A percentile compares a stretch with the other conserved stretches of the same genome.
Conservation (phyloP, 371 early-diverging fungal genomes). For the Globomyces sp. region DNA sequence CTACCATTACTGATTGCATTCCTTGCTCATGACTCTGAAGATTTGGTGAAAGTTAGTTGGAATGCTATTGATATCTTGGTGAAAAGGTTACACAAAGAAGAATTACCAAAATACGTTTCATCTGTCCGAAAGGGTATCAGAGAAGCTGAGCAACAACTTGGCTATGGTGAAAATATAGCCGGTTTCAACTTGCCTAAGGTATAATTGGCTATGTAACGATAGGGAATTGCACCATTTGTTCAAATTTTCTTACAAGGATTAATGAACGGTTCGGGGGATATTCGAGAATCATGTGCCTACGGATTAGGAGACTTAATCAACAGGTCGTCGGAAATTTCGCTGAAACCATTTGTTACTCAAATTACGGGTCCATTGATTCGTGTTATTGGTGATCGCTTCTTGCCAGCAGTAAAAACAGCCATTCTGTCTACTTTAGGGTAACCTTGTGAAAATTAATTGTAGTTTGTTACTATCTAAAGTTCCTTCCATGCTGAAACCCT, state of each 20-base stretch:
- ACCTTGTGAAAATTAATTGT: conserved; percentile 24
- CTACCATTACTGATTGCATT: conserved; percentile 71
- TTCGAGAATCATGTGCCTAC: conserved; percentile 82
- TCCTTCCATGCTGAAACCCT: conserved; percentile 85
- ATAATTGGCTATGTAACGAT: conserved; percentile 8
- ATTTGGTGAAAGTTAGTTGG: conserved; percentile 72
- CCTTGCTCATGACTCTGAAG: conserved; percentile 40
- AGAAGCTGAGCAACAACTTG: conserved; percentile 49
- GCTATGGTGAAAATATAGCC: conserved; percentile 49
- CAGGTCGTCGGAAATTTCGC: conserved; percentile 69
- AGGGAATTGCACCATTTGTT: conserved; percentile 83
- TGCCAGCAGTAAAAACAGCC: conserved; percentile 85
- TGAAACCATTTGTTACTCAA: conserved; percentile 89
- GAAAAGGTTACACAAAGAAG: conserved; percentile 80
- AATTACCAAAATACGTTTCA: conserved; percentile 75
- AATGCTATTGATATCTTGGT: conserved; percentile 75
- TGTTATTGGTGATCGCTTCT: conserved; percentile 93
- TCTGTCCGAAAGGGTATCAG: conserved; percentile 69
- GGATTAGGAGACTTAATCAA: conserved; percentile 79
- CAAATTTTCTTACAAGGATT: conserved; percentile 93
- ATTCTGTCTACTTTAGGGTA: conserved; percentile 75
- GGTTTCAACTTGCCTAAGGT: conserved; percentile 88
- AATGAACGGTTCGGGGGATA: conserved; percentile 83
- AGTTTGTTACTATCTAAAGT: conserved; percentile 74
- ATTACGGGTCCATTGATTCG: conserved; percentile 97